A percentile compares a stretch with the other conserved stretches of the same genome.
phyloP scores from a whole-genome alignment of 768 basidiomycete species.

The Phaffia australis region DNA sequence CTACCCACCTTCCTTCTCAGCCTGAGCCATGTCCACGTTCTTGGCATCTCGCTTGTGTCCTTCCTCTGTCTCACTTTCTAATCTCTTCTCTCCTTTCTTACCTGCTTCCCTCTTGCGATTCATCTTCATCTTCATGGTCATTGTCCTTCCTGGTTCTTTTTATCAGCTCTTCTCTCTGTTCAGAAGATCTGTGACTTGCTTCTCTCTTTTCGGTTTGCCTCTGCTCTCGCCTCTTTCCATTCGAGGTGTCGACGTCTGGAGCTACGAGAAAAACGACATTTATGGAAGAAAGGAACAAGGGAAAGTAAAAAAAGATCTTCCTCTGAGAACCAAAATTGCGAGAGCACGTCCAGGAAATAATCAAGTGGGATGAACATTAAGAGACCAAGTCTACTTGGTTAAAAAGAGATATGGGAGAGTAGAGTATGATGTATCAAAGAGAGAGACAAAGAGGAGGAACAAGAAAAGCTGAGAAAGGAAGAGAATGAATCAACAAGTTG shows the following conservation, averaged over 20 bases:
- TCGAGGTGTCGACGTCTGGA: too few relatives aligned
- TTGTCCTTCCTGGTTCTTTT: background rate
- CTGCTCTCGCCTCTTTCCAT: too few relatives aligned
- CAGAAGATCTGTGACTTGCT: background rate
- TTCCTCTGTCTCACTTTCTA: background rate
- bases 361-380: background rate
- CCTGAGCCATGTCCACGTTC: background rate
- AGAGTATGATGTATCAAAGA: too few relatives aligned
- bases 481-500: background rate
- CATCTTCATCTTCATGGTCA: background rate
- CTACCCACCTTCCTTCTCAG: too few relatives aligned
- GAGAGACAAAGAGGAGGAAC: background rate
- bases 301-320: too few relatives aligned
- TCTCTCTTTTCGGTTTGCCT: background rate
- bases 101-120: background rate
- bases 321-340: background rate
- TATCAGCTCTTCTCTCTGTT: background rate
- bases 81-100: background rate
- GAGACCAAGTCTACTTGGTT: background rate
- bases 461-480: background rate
- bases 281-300: too few relatives aligned
- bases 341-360: background rate
- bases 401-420: background rate
- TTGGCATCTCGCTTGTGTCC: background rate
- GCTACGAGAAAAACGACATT: too few relatives aligned